Evolutionary conservation across 1,139 yeast genomes (phyloP), one percentile per base, ranked within the genome.

Genomic region (Starmera stellimalicola): DNA sequence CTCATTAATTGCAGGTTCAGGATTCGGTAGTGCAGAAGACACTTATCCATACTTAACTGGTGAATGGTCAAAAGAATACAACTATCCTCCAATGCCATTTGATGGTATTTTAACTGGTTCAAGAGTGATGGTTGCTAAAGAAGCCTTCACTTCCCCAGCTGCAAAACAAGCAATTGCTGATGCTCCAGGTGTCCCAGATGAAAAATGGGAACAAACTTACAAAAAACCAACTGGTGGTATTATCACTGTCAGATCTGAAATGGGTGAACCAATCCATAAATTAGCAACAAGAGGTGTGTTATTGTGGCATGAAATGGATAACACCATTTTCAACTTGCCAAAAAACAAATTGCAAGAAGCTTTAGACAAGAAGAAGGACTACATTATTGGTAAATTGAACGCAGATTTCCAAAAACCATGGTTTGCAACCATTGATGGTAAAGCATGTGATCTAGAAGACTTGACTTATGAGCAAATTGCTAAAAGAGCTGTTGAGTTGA

Each of bases 241-340:
- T 45, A 69, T 91, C 48, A 88, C 98, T 37, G 98, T 91, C 42
- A 74, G 83, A 57, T 88, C 97, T 22, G 99, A 91, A 70, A 91
- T 91, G 97, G 98, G 99, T 58, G 98, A 91, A 67, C 98, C 98
- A 54, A 91, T 91, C 55, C 99, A 91, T 65, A 91, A 91, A 68
- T 74, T 91, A 52, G 98, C 98, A 27, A 91, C 99, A 38, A 82
- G 98, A 61, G 97, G 96, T 70, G 97, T 91, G 42, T 59, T 84
- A 62, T 76, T 91, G 57, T 91, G 99, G 99, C 81, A 81, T 58
- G 97, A 91, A 63, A 70, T 91, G 65, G 99, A 91, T 61, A 93
- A 85, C 48, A 84, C 95, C 33, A 76, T 91, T 49, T 91, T 91
- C 71, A 71, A 74, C 52, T 70, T 87, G 58, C 96, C 98, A 55